Evolutionary conservation across 2,329 filamentous ascomycete species (phyloP), one percentile per base, ranked within the genome.

Genomic region (Talaromyces marneffei): DNA sequence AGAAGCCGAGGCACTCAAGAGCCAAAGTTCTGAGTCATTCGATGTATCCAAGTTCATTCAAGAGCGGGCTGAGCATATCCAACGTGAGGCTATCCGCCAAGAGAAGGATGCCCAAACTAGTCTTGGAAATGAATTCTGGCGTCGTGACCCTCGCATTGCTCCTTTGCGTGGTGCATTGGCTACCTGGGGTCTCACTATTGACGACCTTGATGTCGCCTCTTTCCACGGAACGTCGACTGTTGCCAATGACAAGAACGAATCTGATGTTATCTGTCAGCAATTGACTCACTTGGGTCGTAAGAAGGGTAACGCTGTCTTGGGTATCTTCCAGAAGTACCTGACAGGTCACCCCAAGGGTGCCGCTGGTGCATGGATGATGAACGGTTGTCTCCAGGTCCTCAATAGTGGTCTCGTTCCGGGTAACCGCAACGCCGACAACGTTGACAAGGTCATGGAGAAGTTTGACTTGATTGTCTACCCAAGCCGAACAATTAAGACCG

Each of bases 241-340:
- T 74, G 94, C 94, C 68, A 99, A 99, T 77, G 94, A 99, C 82
- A 97, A 97, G 87, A 99, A 99, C 78, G 94, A 99, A 77, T 97
- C 94, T 18, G 92, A 92, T 59, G 94, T 97, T 72, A 89, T 99
- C 70, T 97, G 93, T 82, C 87, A 97, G 76, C 95, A 99, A 79
- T 86, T 99, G 77, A 87, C 88, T 69, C 95, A 99, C 74, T 87
- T 99, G 58, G 94, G 94, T 67, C 90, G 94, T 70, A 89, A 88
- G 78, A 97, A 97, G 87, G 94, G 95, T 71, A 99, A 99, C 72
- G 92, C 94, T 33, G 83, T 99, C 14, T 79, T 97, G 66, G 94
- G 92, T 81, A 92, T 99, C 75, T 99, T 97, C 89, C 94, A 99
- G 80, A 99, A 99, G 80, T 97, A 95, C 77, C 87, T 99, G 64